phyloP scores from a whole-genome alignment of 805 yeast species.

The Wickerhamiella azyma region DNA sequence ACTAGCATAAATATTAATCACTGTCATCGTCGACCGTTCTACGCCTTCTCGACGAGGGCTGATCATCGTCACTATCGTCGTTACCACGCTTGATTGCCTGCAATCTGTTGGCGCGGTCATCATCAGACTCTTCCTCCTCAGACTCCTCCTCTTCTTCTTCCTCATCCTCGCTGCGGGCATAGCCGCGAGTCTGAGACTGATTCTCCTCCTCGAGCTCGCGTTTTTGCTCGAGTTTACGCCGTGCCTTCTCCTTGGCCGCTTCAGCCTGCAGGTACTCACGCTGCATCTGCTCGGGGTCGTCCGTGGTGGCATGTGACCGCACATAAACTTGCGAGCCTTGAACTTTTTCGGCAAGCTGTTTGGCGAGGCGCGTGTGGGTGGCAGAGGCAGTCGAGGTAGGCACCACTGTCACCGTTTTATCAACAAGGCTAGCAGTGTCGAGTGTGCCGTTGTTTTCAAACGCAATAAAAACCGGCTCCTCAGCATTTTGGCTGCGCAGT shows the following conservation, averaged over 20 bases:
- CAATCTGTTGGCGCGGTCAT: slow-evolving; percentile 18
- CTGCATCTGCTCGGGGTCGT: slow-evolving; percentile 33
- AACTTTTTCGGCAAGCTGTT: slow-evolving; percentile 24
- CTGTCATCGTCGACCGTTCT: slow-evolving; percentile 16
- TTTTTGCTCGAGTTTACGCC: slow-evolving; percentile 30
- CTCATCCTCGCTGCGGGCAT: slow-evolving; percentile 10
- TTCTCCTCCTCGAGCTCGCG: slow-evolving; percentile 18
- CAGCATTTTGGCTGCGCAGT: slow-evolving; percentile 41
- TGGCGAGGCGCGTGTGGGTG: slow-evolving; percentile 66
- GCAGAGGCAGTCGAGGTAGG: slow-evolving; percentile 85
- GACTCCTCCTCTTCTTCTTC: slow-evolving; percentile 28
- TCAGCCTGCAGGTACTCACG: slow-evolving; percentile 32
- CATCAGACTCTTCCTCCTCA: slow-evolving; percentile 26
- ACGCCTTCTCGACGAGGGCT: slow-evolving; percentile 9
- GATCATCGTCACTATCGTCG: slow-evolving; percentile 11
- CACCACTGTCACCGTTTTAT: slow-evolving; percentile 55
- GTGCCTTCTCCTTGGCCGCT: slow-evolving; percentile 27
- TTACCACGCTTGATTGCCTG: slow-evolving; percentile 5
- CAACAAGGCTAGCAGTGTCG: slow-evolving; percentile 51
- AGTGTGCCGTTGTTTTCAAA: slow-evolving; percentile 55
- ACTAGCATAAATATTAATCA: slow-evolving; percentile 1
- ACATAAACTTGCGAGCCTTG: slow-evolving; percentile 20
- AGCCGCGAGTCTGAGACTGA: slow-evolving; percentile 5
- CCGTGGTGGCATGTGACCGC: slow-evolving; percentile 28
- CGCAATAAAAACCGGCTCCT: slow-evolving; percentile 59